Base-by-base conservation (phyloP, 2,329 filamentous ascomycete genomes). In the Magnaporthiopsis poae region DNA sequence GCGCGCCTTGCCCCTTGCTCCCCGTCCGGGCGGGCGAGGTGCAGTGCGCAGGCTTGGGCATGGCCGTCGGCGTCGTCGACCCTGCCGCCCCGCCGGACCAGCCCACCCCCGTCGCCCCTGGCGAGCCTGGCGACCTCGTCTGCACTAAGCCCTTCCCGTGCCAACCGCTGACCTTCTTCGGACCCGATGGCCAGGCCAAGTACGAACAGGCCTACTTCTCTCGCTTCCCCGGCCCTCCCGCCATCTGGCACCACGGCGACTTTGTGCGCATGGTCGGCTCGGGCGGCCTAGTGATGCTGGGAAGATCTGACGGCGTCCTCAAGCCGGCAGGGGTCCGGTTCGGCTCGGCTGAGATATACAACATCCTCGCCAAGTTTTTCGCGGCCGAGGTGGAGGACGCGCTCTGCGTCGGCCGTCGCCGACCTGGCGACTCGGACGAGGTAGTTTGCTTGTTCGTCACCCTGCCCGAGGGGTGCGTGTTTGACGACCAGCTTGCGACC, bases 341-440 rank as follows among this genome's bases (percentile, higher is more conserved):
- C 74, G 94, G 94, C 5, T 92, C 88, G 39, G 92, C 94, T 0
- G 95, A 99, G 80, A 96, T 99, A 27, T 98, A 98, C 78, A 97
- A 96, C 74, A 83, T 97, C n/a, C 80, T 98, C 35, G 85, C 95
- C 1, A 87, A 90, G 70, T 90, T 92, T 77, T 97, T 97, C 72
- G 84, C 88, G 0, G 79, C 83, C 13, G 85, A 94, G 66, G 81
- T 98, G 25, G 89, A 92, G 68, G 94, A 99, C 72, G 91, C 91
- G 0, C 82, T 98, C 1, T 98, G 94, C 73, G 87, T 98, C 52
- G 94, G 95, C 0, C 83, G 92, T 2, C 81, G 92, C 67, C 84
- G 87, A 25, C 81, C 86, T 65, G 81, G 83, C 3, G 93, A 96
- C 73, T 80, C 81, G 0, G 93, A 96, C 73, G 93, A 96, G 78